Evolutionary conservation across 2,329 filamentous ascomycete genomes (phyloP).

Genomic region (Westerdykella aurantiaca): DNA sequence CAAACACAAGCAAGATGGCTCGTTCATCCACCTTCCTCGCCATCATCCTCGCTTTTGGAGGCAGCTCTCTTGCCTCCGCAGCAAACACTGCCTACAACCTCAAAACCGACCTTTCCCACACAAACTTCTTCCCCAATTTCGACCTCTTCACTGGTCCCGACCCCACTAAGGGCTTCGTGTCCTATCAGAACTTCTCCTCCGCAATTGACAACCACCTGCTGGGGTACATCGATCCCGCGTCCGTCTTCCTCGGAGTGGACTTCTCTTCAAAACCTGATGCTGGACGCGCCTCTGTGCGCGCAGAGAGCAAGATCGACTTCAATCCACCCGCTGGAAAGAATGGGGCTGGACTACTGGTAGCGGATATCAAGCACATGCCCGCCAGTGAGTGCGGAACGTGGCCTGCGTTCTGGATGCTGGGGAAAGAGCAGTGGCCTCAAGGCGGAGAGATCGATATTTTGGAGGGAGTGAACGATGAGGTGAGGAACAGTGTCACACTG

Average conservation of each 20-base stretch:
- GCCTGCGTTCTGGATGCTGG: constrained; percentile 33
- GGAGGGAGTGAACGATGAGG: constrained; percentile 31
- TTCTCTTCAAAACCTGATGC: constrained; percentile 19
- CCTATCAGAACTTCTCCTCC: constrained; percentile 17
- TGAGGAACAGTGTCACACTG: constrained; percentile 25
- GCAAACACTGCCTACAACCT: constrained; percentile 13
- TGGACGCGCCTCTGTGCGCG: constrained; percentile 26
- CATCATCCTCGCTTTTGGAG: too few relatives aligned
- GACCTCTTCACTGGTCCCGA: constrained; percentile 25
- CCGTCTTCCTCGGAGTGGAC: constrained; percentile 41
- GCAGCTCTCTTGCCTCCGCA: too few relatives aligned
- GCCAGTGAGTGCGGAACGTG: constrained; percentile 24
- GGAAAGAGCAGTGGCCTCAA: constrained; percentile 26
- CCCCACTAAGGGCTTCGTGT: constrained; percentile 28
- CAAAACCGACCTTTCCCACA: constrained; percentile 23
- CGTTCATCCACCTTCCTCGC: too few relatives aligned
- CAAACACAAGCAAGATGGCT: too few relatives aligned
- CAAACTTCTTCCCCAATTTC: constrained; percentile 31
- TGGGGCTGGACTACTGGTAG: constrained; percentile 23
- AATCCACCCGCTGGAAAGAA: constrained; percentile 6
- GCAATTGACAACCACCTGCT: constrained; percentile 13
- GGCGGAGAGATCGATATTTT: constrained; percentile 35
- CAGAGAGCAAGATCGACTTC: constrained; percentile 27
- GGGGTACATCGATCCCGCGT: constrained; percentile 16
- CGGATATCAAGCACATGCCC: constrained; percentile 35